phyloP scores from a whole-genome alignment of 192 early-diverging fungal species.

The Coemansia biformis region DNA sequence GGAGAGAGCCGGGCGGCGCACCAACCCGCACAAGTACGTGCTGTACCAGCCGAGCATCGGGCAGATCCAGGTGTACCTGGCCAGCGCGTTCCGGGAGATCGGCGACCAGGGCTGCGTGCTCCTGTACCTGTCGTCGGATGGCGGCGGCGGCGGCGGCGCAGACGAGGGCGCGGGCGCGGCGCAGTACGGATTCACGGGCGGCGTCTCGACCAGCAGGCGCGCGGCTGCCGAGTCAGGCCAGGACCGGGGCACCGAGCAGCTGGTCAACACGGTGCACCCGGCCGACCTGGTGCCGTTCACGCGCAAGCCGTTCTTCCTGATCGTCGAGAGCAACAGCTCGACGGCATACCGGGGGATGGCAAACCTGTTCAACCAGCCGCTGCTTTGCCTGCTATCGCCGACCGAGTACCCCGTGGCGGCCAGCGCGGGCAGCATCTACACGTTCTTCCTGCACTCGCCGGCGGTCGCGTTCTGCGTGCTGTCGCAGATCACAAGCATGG shows the following conservation, averaged over 20 bases:
- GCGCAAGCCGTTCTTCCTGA: slow-evolving; percentile 87
- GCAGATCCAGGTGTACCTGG: slow-evolving; percentile 85
- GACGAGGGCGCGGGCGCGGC: background rate
- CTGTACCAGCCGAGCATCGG: slow-evolving; percentile 87
- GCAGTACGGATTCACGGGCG: slow-evolving; percentile 37
- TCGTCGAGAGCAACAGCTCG: slow-evolving; percentile 90
- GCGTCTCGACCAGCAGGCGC: slow-evolving; percentile 44
- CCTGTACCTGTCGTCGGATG: slow-evolving; percentile 89
- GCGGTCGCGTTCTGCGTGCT: slow-evolving; percentile 80
- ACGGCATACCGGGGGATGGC: slow-evolving; percentile 80
- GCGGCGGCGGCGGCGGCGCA: no score
- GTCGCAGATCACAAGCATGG: slow-evolving; percentile 25
- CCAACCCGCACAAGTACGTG: slow-evolving; percentile 89
- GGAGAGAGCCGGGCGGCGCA: slow-evolving; percentile 30
- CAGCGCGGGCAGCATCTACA: slow-evolving; percentile 84
- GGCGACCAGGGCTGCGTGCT: slow-evolving; percentile 79
- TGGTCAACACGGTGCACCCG: slow-evolving; percentile 81
- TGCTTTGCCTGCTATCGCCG: slow-evolving; percentile 87
- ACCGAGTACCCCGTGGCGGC: slow-evolving; percentile 66
- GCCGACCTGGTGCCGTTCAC: slow-evolving; percentile 90
- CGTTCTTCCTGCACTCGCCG: slow-evolving; percentile 88
- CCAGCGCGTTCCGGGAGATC: slow-evolving; percentile 89
- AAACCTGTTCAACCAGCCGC: slow-evolving; percentile 79
- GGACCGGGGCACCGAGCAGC: slow-evolving; percentile 29
- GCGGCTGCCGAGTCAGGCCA: no score